phyloP scores from a whole-genome alignment of 306 rosid genomes.

The Cotoneaster glaucophyllus region DNA sequence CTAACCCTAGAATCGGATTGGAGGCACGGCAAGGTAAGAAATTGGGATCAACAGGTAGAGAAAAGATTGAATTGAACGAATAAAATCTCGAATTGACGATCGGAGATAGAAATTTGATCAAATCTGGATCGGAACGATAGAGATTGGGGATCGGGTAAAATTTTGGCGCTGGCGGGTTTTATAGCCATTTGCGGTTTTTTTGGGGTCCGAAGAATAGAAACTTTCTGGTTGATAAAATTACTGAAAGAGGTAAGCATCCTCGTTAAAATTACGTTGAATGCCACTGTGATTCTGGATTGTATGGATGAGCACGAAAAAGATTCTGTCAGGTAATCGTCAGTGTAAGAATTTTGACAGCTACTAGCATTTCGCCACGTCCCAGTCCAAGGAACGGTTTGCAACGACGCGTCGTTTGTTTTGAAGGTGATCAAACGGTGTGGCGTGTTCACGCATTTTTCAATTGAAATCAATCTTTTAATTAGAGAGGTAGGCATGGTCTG shows the following conservation, averaged over 20 bases:
- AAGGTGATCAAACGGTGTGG: neutral
- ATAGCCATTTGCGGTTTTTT: neutral
- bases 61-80: constrained; percentile 1
- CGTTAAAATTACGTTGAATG: neutral
- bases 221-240: neutral
- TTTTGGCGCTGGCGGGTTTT: neutral
- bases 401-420: neutral
- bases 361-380: neutral
- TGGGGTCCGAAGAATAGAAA: neutral
- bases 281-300: constrained; percentile 1
- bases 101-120: neutral
- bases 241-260: neutral
- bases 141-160: constrained; percentile 7
- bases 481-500: no score
- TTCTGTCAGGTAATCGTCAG: neutral
- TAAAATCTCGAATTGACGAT: neutral
- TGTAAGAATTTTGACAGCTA: neutral
- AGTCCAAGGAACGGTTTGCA: neutral
- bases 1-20: constrained; percentile 22
- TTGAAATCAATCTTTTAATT: neutral
- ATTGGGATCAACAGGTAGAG: constrained; percentile 3
- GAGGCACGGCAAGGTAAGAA: neutral
- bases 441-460: neutral
- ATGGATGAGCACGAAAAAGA: neutral
- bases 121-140: constrained; percentile 4